These are phyloP conservation scores for Aquilaria yunnanensis DNA, from an alignment of 345 rosid species.

Conservation along the genomic window DNA sequence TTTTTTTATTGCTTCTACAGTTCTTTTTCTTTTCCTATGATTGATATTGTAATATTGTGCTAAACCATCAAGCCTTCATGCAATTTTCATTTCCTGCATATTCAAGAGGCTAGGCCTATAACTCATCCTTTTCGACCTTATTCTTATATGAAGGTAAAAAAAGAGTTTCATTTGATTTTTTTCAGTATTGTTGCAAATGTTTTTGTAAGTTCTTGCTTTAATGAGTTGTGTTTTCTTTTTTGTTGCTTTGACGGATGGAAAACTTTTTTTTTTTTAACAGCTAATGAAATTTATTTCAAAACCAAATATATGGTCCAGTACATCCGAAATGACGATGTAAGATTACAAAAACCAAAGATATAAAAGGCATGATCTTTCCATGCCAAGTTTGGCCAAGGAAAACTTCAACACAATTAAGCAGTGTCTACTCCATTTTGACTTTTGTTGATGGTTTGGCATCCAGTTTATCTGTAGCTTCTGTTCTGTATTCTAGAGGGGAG, in stretches of 20 bases:
- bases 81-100: neutral
- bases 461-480: too few species aligned
- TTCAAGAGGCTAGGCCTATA: slow-evolving; percentile 98
- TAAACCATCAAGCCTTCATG: neutral
- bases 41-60: neutral
- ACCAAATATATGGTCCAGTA: too few species aligned
- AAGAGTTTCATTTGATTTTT: slow-evolving; percentile 3
- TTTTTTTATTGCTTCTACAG: slow-evolving; percentile 17
- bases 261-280: too few species aligned
- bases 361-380: too few species aligned
- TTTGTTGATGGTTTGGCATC: neutral
- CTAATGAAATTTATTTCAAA: too few species aligned
- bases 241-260: slow-evolving; percentile 47
- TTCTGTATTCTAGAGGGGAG: too few species aligned
- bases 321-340: too few species aligned
- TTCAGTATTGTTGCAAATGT: too few species aligned
- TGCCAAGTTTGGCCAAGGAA: slow-evolving; percentile 20
- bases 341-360: too few species aligned
- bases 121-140: slow-evolving; percentile 99
- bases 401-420: slow-evolving; percentile 90
- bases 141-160: slow-evolving; percentile 90
- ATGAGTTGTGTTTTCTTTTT: too few species aligned
- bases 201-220: too few species aligned
- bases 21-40: neutral
- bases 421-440: slow-evolving; percentile 3